Conservation (phyloP, 139 green algal species). For the Asterochloris erici region DNA sequence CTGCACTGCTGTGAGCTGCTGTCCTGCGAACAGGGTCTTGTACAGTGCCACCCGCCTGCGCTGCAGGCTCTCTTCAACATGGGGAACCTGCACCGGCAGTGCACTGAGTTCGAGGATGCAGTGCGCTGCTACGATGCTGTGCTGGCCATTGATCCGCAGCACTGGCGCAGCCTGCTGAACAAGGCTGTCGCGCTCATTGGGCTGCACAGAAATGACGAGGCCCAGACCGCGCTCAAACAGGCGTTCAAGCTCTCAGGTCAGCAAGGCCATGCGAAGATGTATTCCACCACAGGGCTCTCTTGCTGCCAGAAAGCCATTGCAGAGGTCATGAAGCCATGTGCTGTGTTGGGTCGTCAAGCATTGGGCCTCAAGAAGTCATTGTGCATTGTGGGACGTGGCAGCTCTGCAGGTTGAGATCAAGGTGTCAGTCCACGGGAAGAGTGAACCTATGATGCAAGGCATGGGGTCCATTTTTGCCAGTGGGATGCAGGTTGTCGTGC, state of each 20-base stretch:
- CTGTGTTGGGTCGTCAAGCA: background rate
- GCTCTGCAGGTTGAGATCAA: background rate
- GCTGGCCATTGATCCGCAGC: slow-evolving; percentile 29
- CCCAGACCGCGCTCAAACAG: slow-evolving; percentile 34
- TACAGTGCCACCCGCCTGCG: background rate
- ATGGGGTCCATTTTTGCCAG: no score
- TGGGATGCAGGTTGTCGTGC: no score
- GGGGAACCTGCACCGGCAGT: slow-evolving; percentile 51
- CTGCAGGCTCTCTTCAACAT: slow-evolving; percentile 60
- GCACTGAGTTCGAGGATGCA: slow-evolving; percentile 40
- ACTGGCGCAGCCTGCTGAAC: slow-evolving; percentile 66
- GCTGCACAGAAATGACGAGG: slow-evolving; percentile 34
- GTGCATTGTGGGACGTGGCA: background rate
- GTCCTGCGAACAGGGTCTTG: background rate
- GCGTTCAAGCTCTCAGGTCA: slow-evolving; percentile 37
- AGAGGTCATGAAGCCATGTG: background rate
- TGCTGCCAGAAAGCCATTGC: background rate
- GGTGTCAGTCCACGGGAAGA: no score
- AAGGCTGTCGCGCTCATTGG: slow-evolving; percentile 53
- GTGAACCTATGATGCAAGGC: no score
- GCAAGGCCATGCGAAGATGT: background rate
- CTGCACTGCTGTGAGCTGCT: background rate
- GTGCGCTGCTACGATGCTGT: slow-evolving; percentile 48
- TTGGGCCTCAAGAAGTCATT: background rate
- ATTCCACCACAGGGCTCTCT: background rate